phyloP scores from a whole-genome alignment of 306 rosid genomes.

The Sophora flavescens region DNA sequence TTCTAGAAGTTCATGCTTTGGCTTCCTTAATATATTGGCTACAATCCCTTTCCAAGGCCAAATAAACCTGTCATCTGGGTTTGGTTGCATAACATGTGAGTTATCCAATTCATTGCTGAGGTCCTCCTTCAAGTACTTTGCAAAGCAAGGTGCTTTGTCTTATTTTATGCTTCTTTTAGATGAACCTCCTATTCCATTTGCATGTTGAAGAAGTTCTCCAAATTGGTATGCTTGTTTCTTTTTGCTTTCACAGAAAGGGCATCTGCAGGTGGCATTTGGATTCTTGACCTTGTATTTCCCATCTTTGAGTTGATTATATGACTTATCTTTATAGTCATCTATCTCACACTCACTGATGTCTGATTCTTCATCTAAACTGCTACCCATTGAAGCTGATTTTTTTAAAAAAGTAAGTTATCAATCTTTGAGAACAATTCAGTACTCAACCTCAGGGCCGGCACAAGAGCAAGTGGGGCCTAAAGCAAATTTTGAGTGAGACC shows the following conservation, averaged over 20 bases:
- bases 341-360: constrained; percentile 29
- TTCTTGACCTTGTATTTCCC: constrained; percentile 22
- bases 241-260: constrained; percentile 19
- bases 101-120: neutral
- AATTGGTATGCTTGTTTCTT: neutral
- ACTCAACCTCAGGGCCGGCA: no score
- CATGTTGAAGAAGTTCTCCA: constrained; percentile 22
- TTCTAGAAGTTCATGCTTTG: neutral
- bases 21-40: neutral
- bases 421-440: neutral
- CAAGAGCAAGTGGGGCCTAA: no score
- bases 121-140: constrained; percentile 1
- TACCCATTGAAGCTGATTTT: constrained; percentile 9
- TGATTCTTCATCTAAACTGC: constrained; percentile 17
- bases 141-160: constrained; percentile 29
- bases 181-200: constrained; percentile 27
- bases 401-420: neutral
- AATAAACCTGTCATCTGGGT: constrained; percentile 4
- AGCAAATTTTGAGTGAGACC: no score
- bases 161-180: neutral
- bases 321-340: neutral
- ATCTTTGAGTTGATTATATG: neutral
- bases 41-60: constrained; percentile 40
- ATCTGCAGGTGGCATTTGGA: constrained; percentile 12
- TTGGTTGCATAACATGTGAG: neutral